Evolutionary conservation across 1,139 yeast species (phyloP), one percentile per base, ranked within the genome.

Genomic region (Petasospora fabianii): DNA sequence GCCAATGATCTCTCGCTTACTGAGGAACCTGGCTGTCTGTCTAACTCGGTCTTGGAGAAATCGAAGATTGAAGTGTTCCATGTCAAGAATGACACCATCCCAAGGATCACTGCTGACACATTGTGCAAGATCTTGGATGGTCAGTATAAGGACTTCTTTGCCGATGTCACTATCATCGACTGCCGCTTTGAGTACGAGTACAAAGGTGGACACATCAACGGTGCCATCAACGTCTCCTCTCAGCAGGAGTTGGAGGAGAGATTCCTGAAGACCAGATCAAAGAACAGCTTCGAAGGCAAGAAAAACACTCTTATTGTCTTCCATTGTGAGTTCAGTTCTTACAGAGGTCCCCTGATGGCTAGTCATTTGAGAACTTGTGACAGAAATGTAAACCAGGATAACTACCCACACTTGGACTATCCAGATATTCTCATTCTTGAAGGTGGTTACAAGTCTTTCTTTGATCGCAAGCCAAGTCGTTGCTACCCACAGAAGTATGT

Each of bases 241-340:
- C 82, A 84, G 50, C 76, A 75, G 42, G 80, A 76, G 36, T 65
- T 92, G 36, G 92, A 84, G 54, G 64, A 70, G 24, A 59, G 49
- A 34, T 71, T 79, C 42, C 66, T 59, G n/a, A 46, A 42, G 16
- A 49, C 51, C 13, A 39, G 50, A 27, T 18, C 29, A 12, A 34
- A 32, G 26, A 26, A 38, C 19, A 20, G 34, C 17, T 42, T 22
- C 46, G 36, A 27, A 9, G 24, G 32, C 24, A 7, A 56, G 47
- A 39, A 43, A 36, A 58, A 61, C 39, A 65, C 71, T 35, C 63
- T 92, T 41, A 62, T 90, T 15, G 71, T 94, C 12, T 90, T 92
- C 65, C 97, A 92, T 62, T 92, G 98, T 64, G 98, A 92, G 61
- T 90, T 87, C 59, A 83, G 95, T 36, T 78, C 95, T 3, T 87